phyloP scores from a whole-genome alignment of 2,329 filamentous ascomycete genomes.

The Cladobotryum mycophilum region DNA sequence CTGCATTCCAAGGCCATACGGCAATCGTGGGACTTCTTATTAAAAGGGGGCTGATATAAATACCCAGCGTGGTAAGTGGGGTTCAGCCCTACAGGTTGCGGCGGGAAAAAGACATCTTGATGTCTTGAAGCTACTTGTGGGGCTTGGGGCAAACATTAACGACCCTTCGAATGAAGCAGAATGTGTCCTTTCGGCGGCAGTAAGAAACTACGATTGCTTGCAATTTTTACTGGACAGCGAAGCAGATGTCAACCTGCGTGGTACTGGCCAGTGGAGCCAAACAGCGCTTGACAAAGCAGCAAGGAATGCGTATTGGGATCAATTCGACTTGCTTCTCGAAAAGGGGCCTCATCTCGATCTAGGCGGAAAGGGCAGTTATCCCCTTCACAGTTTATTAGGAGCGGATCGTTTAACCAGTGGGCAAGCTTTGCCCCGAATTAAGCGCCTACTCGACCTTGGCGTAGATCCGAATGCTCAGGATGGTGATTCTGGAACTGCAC shows the following conservation, averaged over 20 bases:
- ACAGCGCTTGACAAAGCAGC: neutral
- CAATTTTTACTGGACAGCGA: neutral
- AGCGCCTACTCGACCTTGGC: neutral
- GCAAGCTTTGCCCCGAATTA: neutral
- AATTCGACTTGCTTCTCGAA: neutral
- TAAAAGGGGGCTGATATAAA: neutral
- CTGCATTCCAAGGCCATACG: too few species aligned
- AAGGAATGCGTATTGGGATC: neutral
- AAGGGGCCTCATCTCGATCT: neutral
- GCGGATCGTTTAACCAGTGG: too few species aligned
- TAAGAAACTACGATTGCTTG: neutral
- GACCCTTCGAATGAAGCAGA: neutral
- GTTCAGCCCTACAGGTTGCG: neutral
- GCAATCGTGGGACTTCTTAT: too few species aligned
- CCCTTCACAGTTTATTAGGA: too few species aligned
- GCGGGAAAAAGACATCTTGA: neutral
- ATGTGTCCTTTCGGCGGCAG: neutral
- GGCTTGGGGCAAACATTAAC: neutral
- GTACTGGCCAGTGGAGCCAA: neutral
- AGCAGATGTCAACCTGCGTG: neutral
- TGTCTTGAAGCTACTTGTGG: neutral
- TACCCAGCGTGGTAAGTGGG: neutral
- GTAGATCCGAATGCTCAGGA: neutral
- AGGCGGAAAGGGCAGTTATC: neutral
- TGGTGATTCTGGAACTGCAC: neutral